Conservation (phyloP, 345 rosid species). For the Lepidium sativum region DNA sequence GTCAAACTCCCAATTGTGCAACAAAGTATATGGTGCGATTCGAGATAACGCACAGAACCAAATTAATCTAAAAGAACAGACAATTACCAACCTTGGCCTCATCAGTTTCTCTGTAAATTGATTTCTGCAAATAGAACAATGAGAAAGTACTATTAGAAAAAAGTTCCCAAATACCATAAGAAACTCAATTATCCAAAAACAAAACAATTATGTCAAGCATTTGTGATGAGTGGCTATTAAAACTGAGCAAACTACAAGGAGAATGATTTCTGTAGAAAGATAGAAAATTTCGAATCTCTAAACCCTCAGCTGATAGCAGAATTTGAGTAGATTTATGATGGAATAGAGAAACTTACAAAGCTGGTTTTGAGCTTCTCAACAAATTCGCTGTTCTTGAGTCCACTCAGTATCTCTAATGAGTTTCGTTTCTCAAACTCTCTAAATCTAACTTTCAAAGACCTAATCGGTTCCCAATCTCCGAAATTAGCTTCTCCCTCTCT, state of each 20-base stretch:
- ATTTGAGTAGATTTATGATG: not conserved
- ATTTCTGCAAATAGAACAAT: constrained; percentile 51
- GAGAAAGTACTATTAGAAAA: constrained; percentile 13
- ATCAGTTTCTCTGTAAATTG: constrained; percentile 68
- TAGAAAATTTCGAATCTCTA: not conserved
- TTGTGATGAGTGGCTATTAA: not conserved
- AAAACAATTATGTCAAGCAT: not conserved
- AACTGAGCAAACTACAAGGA: not conserved
- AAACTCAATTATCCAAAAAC: not conserved
- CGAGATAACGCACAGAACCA: not conserved
- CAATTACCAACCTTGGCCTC: constrained; percentile 61
- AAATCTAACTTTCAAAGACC: constrained; percentile 56
- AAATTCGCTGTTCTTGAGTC: constrained; percentile 63
- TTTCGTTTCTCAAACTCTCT: constrained; percentile 80
- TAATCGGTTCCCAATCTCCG: constrained; percentile 76
- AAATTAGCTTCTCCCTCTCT: constrained; percentile 34
- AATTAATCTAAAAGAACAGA: not conserved
- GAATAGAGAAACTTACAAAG: constrained; percentile 45
- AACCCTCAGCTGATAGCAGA: not conserved
- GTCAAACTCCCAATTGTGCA: not conserved
- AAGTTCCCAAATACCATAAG: not conserved
- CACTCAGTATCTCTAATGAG: constrained; percentile 52
- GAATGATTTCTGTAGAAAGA: not conserved
- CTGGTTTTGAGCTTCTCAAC: constrained; percentile 82
- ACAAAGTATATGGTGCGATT: not conserved